Evolutionary conservation across 352 stramenopile genomes (phyloP).

Genomic region (Stramenopiles sp.): DNA sequence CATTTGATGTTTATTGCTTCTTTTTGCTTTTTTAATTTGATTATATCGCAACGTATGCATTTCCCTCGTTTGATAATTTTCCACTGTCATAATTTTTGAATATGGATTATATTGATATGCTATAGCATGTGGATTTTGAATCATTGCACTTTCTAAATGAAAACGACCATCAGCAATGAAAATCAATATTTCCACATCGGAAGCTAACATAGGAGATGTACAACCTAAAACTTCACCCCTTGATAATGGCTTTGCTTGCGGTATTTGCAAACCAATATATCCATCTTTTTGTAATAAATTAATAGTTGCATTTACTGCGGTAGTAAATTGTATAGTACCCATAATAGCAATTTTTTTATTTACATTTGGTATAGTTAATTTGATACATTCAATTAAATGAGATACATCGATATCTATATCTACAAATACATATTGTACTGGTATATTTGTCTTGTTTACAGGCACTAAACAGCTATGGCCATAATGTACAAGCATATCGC

Average conservation of each 20-base stretch:
- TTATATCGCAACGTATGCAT: slow-evolving; percentile 74
- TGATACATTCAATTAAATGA: slow-evolving; percentile 87
- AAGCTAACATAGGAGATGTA: slow-evolving; percentile 75
- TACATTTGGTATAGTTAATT: slow-evolving; percentile 47
- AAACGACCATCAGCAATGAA: slow-evolving; percentile 98
- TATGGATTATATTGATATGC: slow-evolving; percentile 98
- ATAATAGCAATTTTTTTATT: slow-evolving; percentile 66
- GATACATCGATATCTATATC: slow-evolving; percentile 93
- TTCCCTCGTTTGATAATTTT: slow-evolving; percentile 82
- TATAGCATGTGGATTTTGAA: slow-evolving; percentile 81
- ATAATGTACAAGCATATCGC: slow-evolving; percentile 97
- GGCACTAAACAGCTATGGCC: slow-evolving; percentile 96
- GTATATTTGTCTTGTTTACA: slow-evolving; percentile 79
- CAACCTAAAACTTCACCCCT: slow-evolving; percentile 92
- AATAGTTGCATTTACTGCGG: slow-evolving; percentile 57
- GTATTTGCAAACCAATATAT: slow-evolving; percentile 47
- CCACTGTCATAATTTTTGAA: slow-evolving; percentile 79
- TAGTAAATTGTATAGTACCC: slow-evolving; percentile 85
- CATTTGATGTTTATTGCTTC: slow-evolving; percentile 38
- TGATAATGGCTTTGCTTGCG: slow-evolving; percentile 89
- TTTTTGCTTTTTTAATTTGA: slow-evolving; percentile 23
- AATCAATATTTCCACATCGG: slow-evolving; percentile 68
- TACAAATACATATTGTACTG: slow-evolving; percentile 98
- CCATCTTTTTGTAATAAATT: slow-evolving; percentile 38
- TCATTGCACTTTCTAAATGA: slow-evolving; percentile 96